These are phyloP conservation scores for Noccaea caerulescens DNA, from an alignment of 345 rosid genomes.

Conservation along the genomic window DNA sequence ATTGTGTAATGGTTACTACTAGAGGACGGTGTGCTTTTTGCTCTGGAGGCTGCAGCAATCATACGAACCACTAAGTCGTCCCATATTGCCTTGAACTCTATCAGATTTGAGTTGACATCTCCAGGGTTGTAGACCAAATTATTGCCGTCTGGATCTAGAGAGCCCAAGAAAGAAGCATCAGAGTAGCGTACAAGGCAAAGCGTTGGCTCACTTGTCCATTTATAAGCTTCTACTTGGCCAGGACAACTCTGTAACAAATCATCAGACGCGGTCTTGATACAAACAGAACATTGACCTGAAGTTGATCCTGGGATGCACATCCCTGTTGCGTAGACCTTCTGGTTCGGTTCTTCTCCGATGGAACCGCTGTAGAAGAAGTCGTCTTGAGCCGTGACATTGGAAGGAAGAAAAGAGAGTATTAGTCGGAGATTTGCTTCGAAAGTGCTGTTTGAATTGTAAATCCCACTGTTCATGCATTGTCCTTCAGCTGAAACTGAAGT, in stretches of 20 bases:
- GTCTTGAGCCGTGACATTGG: constrained; percentile 15
- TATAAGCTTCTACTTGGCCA: constrained; percentile 40
- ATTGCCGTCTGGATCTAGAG: not conserved
- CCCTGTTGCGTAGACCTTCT: constrained; percentile 25
- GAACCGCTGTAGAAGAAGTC: constrained; percentile 38
- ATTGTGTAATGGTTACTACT: not conserved
- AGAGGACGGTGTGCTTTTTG: not conserved
- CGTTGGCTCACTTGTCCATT: constrained; percentile 19
- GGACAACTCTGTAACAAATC: constrained; percentile 17
- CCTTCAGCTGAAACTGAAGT: not conserved
- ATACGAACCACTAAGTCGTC: not conserved
- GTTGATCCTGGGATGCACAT: constrained; percentile 38
- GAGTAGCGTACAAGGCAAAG: constrained; percentile 50
- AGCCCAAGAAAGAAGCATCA: constrained; percentile 25
- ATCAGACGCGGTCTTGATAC: constrained; percentile 7
- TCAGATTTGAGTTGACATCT: not conserved
- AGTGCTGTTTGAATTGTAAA: constrained; percentile 32
- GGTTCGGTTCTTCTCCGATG: constrained; percentile 22
- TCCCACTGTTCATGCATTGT: constrained; percentile 9
- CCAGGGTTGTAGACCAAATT: not conserved
- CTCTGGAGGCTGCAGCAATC: not conserved
- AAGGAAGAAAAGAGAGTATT: constrained; percentile 33
- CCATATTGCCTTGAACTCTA: not conserved
- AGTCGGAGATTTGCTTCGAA: constrained; percentile 33
- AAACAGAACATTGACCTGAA: constrained; percentile 21